Conservation (phyloP, 1,139 yeast genomes). For the Taphrina wiesneri region DNA sequence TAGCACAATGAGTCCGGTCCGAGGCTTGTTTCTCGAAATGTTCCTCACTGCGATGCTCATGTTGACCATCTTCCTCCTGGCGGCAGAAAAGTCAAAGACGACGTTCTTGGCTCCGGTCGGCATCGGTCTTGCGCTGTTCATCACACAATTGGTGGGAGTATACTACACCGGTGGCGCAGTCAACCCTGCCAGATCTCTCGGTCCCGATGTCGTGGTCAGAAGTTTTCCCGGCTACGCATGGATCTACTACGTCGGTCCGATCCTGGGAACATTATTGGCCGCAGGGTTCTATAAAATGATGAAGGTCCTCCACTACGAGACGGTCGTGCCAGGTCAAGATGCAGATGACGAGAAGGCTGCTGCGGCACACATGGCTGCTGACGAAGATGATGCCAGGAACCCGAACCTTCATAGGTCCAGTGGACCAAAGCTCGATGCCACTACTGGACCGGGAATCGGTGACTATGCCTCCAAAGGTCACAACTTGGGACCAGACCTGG, state of each 20-base stretch:
- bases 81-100: conserved; percentile 67
- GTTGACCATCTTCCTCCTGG: conserved; percentile 75
- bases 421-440: conserved; percentile 6
- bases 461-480: conserved; percentile 23
- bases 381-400: not conserved
- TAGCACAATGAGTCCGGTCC: conserved; percentile 49
- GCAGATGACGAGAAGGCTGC: conserved; percentile 10
- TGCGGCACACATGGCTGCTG: not conserved
- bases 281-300: conserved; percentile 21
- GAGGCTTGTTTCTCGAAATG: conserved; percentile 80
- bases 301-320: conserved; percentile 27
- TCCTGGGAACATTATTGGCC: conserved; percentile 32
- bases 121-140: conserved; percentile 66
- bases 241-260: conserved; percentile 62
- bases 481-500: conserved; percentile 8
- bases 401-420: not conserved
- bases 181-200: conserved; percentile 87
- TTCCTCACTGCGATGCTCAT: conserved; percentile 69
- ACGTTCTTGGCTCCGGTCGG: conserved; percentile 33
- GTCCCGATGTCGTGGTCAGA: conserved; percentile 72
- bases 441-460: conserved; percentile 22
- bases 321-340: conserved; percentile 26
- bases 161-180: conserved; percentile 82
- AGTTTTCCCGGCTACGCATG: conserved; percentile 81
- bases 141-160: conserved; percentile 84